Base-by-base conservation (phyloP, 371 early-diverging fungal species). In the Syncephalastrum monosporum region DNA sequence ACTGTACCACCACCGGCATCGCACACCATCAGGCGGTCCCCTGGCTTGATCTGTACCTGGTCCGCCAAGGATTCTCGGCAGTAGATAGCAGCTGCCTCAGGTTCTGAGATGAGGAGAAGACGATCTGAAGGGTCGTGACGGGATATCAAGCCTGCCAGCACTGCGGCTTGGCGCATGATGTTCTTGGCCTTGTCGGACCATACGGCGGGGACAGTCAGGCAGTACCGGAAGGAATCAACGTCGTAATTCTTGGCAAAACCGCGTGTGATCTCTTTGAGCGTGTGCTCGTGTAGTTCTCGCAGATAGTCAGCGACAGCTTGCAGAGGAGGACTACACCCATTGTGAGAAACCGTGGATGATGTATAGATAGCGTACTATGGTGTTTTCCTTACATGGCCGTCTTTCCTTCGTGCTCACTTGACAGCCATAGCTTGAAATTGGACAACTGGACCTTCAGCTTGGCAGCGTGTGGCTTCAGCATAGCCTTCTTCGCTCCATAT, bases 1-100 rank as follows among this genome's bases (percentile, higher is more conserved):
- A 83, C 82, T 0, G 85, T 85, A 19, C 85, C 84, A 42, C 84
- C 85, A 46, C 84, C 84, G 27, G 84, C 84, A 64, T 84, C 84
- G 47, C 84, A 84, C 12, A 86, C 79, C 73, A 86, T 70, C 52
- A 82, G 75, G 0, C 81, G 75, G 53, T 84, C 80, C 2, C 77
- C 79, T 16, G 67, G 65, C 1, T 61, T 59, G 23, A 84, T 55
- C 56, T 81, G 74, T 46, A 80, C 74, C 53, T 81, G 76, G 15
- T 79, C 80, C 38, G 79, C 79, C 69, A 80, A 76, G 5, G 66
- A 56, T 38, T 79, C 68, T 49, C 73, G 69, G 29, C 84, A 84
- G 59, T 84, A 84, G 16, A 84, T 62, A 19, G 84, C 84, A 12
- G 82, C 83, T 4, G 83, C 83, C 56, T 83, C 83, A 15, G 83